phyloP scores from a whole-genome alignment of 306 rosid genomes.

The Alnus rubra region DNA sequence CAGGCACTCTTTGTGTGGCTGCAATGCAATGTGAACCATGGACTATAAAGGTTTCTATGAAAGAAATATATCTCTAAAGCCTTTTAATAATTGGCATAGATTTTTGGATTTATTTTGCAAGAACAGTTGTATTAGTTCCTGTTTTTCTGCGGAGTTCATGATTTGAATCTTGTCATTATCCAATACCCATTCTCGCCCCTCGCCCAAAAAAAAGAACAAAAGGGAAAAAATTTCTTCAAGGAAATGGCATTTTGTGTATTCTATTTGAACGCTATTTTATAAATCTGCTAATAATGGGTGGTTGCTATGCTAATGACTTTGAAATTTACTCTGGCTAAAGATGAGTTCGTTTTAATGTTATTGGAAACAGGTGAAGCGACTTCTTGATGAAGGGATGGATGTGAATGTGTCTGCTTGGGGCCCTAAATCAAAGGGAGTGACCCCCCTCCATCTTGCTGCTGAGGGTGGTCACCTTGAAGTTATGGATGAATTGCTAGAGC shows the following conservation, averaged over 20 bases:
- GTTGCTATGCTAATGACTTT: not conserved
- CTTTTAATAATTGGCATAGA: too few species aligned
- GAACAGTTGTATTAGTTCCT: too few species aligned
- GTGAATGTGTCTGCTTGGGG: constrained; percentile 87
- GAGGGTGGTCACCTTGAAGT: constrained; percentile 92
- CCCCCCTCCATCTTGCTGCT: constrained; percentile 97
- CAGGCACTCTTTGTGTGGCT: too few species aligned
- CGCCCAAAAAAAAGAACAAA: too few species aligned
- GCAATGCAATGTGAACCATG: too few species aligned
- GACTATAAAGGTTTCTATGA: too few species aligned
- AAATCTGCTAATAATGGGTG: too few species aligned
- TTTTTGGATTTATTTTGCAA: too few species aligned
- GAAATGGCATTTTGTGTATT: not conserved
- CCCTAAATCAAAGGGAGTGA: constrained; percentile 85
- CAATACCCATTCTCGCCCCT: too few species aligned
- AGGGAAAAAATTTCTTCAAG: not conserved
- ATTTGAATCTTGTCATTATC: too few species aligned
- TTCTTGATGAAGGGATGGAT: constrained; percentile 84
- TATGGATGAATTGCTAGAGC: constrained; percentile 95
- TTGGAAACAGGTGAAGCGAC: constrained; percentile 67
- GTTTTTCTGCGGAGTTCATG: too few species aligned
- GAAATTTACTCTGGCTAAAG: not conserved
- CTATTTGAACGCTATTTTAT: not conserved
- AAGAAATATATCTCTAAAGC: too few species aligned
- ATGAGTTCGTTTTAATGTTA: not conserved